phyloP scores from a whole-genome alignment of 495 filamentous ascomycete species.

The Penicillium simplicissimum region DNA sequence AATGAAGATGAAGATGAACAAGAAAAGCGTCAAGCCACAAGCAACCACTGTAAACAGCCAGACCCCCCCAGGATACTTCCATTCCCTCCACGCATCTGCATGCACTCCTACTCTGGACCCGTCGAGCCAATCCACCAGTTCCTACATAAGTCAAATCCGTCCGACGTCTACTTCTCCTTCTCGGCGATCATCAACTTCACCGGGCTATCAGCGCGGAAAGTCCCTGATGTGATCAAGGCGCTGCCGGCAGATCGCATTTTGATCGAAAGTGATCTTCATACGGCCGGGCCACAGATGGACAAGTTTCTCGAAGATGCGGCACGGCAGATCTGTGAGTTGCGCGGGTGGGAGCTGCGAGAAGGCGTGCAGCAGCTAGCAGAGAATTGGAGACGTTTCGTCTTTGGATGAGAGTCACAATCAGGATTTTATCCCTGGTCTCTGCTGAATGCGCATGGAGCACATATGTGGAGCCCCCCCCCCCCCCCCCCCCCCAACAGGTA shows the following conservation, averaged over 20 bases:
- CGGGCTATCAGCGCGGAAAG: conserved; percentile 51
- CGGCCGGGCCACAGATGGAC: conserved; percentile 83
- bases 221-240: conserved; percentile 65
- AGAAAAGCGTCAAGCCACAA: not conserved
- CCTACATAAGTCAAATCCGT: conserved; percentile 69
- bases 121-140: conserved; percentile 76
- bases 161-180: conserved; percentile 84
- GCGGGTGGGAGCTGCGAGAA: conserved; percentile 72
- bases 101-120: conserved; percentile 92
- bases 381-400: conserved; percentile 83
- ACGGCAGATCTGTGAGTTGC: conserved; percentile 70
- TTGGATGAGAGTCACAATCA: conserved; percentile 45
- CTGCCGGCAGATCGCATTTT: conserved; percentile 78
- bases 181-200: conserved; percentile 80
- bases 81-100: conserved; percentile 87
- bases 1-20: conserved; percentile 12
- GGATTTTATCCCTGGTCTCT: not conserved
- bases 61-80: conserved; percentile 47
- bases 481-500: no score
- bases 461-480: not conserved
- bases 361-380: conserved; percentile 67
- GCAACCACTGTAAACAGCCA: conserved; percentile 33
- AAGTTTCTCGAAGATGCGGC: conserved; percentile 69
- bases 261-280: conserved; percentile 88
- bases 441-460: not conserved